Percentiles rank a stretch among this genome's conserved stretches.
Evolutionary conservation across 352 stramenopile species (phyloP).

Genomic region (Phytopythium cucurbitacearum): DNA sequence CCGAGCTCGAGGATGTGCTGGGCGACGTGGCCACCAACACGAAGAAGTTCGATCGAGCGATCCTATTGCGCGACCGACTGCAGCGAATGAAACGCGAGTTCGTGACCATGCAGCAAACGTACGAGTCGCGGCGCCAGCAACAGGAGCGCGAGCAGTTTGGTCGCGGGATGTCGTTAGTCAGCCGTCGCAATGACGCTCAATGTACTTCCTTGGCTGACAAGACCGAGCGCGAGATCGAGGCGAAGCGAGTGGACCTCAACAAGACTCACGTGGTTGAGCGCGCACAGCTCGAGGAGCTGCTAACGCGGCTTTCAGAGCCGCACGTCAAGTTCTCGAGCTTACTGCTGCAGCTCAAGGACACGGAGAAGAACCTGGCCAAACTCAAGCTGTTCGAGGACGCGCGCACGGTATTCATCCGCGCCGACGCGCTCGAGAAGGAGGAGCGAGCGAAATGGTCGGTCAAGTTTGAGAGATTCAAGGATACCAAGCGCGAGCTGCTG

Average conservation of each 20-base stretch:
- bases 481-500: slow-evolving; percentile 44
- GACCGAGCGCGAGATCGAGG: slow-evolving; percentile 38
- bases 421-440: slow-evolving; percentile 57
- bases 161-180: slow-evolving; percentile 34
- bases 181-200: slow-evolving; percentile 27
- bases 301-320: slow-evolving; percentile 49
- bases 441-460: slow-evolving; percentile 34
- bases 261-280: slow-evolving; percentile 59
- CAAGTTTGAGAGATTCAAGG: slow-evolving; percentile 60
- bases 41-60: slow-evolving; percentile 71
- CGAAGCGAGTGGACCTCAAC: slow-evolving; percentile 43
- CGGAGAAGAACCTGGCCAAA: slow-evolving; percentile 55
- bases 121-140: slow-evolving; percentile 48
- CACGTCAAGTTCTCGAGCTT: slow-evolving; percentile 69
- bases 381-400: slow-evolving; percentile 71
- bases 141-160: slow-evolving; percentile 46
- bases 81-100: slow-evolving; percentile 64
- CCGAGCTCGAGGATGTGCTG: slow-evolving; percentile 55
- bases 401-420: slow-evolving; percentile 58
- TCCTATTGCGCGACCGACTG: slow-evolving; percentile 60
- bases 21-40: slow-evolving; percentile 43
- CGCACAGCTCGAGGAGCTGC: slow-evolving; percentile 57
- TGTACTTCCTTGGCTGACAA: slow-evolving; percentile 20
- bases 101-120: slow-evolving; percentile 55
- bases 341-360: slow-evolving; percentile 67